phyloP scores from a whole-genome alignment of 2,329 filamentous ascomycete genomes.

The Myotisia sp. region DNA sequence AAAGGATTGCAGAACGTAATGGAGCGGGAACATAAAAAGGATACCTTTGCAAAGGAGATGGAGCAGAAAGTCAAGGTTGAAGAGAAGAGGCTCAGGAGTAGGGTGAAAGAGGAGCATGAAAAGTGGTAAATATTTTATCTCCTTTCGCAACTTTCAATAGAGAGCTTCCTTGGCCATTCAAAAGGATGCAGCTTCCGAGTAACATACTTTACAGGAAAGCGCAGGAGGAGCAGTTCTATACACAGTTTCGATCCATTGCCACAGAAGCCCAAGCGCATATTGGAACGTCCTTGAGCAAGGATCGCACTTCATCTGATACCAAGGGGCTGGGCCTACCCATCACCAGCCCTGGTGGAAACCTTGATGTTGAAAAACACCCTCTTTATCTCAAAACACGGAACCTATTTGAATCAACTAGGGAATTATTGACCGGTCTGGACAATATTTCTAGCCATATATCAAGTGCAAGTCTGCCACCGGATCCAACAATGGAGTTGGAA shows the following conservation, averaged over 20 bases:
- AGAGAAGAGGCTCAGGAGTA: conserved; percentile 9
- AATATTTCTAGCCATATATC: conserved; percentile 6
- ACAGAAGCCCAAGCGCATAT: conserved; percentile 5
- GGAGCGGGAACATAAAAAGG: conserved; percentile 11
- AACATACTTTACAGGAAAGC: conserved; percentile 6
- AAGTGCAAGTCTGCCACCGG: conserved; percentile 5
- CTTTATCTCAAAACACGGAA: conserved; percentile 7
- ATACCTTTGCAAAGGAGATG: conserved; percentile 11
- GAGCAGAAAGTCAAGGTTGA: conserved; percentile 11
- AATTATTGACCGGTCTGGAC: conserved; percentile 9
- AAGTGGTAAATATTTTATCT: conserved; percentile 8
- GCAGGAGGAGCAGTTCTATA: conserved; percentile 9
- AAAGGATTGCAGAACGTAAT: conserved; percentile 11
- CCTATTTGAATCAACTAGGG: conserved; percentile 7
- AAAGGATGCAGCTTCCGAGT: too few relatives aligned
- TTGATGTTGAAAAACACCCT: conserved; percentile 5
- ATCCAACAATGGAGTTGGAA: conserved; percentile 8
- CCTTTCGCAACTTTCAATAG: background rate
- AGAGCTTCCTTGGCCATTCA: too few relatives aligned
- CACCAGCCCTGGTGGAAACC: background rate
- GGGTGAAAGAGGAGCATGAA: conserved; percentile 8
- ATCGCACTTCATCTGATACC: background rate
- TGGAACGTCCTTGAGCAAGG: background rate
- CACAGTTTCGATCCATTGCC: conserved; percentile 8
- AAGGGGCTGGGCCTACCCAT: background rate